Percentiles rank a stretch among this genome's conserved stretches.
These are phyloP conservation scores for Claviceps maximensis DNA, from an alignment of 2,329 filamentous ascomycete genomes.

Conservation along the genomic window DNA sequence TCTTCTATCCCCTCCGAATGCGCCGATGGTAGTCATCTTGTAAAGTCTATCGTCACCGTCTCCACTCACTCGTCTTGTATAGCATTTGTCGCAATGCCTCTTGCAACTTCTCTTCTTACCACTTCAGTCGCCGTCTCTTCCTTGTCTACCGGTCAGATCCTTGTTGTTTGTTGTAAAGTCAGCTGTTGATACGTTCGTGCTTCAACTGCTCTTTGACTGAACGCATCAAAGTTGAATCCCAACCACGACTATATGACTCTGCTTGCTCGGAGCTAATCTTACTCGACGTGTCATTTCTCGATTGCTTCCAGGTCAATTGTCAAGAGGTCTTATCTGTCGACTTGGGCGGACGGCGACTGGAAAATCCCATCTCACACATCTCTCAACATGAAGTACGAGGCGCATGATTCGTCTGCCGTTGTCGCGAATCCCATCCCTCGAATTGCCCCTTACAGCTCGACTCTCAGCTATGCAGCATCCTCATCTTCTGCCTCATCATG, in stretches of 20 bases:
- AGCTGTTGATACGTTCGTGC: conserved; percentile 24
- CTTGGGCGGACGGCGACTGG: conserved; percentile 43
- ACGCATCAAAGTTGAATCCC: conserved; percentile 25
- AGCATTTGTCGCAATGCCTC: conserved; percentile 41
- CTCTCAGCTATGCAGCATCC: conserved; percentile 61
- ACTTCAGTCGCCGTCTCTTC: conserved; percentile 51
- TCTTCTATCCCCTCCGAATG: conserved; percentile 3
- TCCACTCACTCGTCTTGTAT: conserved; percentile 11
- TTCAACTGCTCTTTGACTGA: conserved; percentile 28
- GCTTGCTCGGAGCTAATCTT: conserved; percentile 25
- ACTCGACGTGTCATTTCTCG: conserved; percentile 20
- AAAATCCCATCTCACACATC: conserved; percentile 23
- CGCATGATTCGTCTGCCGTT: conserved; percentile 39
- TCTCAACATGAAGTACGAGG: conserved; percentile 46
- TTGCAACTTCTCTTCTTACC: conserved; percentile 34
- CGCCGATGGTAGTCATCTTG: conserved; percentile 22
- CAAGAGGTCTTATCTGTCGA: conserved; percentile 34
- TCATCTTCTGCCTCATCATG: conserved; percentile 67
- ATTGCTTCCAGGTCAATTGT: conserved; percentile 17
- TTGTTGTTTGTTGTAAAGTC: conserved; percentile 42
- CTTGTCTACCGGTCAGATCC: conserved; percentile 46
- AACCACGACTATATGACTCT: conserved; percentile 19
- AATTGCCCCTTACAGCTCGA: conserved; percentile 53
- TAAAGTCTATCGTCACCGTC: conserved; percentile 16
- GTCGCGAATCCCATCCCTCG: conserved; percentile 24